Evolutionary conservation across 176 grass and related monocot species (phyloP).

Genomic region (Guadua angustifolia): DNA sequence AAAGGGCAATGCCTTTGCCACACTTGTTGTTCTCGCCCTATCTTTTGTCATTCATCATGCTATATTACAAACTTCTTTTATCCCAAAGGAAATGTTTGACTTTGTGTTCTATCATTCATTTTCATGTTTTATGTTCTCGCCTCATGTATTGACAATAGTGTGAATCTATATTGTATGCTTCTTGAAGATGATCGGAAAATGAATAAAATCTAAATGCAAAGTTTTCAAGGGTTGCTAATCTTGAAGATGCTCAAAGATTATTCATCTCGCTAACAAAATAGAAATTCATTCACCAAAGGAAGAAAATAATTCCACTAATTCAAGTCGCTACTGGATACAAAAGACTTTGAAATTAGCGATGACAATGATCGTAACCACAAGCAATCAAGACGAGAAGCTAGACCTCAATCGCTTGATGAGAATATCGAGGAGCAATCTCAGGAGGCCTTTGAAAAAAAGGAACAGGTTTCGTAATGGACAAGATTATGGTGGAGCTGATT

Average conservation of each 20-base stretch:
- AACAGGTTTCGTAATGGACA: too few species aligned
- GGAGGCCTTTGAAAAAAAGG: too few species aligned
- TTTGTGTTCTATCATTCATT: background rate
- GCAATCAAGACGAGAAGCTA: too few species aligned
- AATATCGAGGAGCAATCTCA: too few species aligned
- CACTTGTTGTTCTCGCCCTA: constrained; percentile 30
- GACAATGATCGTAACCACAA: too few species aligned
- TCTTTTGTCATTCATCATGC: constrained; percentile 28
- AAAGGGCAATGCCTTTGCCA: background rate
- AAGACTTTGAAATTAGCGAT: too few species aligned
- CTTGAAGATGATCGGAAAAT: constrained; percentile 29
- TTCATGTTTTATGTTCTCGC: constrained; percentile 19
- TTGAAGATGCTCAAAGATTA: constrained; percentile 58
- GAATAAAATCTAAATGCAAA: constrained; percentile 41
- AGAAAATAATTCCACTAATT: constrained; percentile 67
- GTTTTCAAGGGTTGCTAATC: constrained; percentile 22
- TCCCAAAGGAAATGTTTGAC: background rate
- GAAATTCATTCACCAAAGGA: constrained; percentile 62
- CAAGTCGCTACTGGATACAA: too few species aligned
- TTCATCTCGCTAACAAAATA: constrained; percentile 52
- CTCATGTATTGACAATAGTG: constrained; percentile 21
- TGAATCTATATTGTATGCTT: constrained; percentile 27
- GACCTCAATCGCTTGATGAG: too few species aligned
- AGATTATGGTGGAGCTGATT: too few species aligned
- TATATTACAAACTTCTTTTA: constrained; percentile 22